These are phyloP conservation scores for Lobulomyces angularis DNA, from an alignment of 192 early-diverging fungal genomes.

Conservation along the genomic window DNA sequence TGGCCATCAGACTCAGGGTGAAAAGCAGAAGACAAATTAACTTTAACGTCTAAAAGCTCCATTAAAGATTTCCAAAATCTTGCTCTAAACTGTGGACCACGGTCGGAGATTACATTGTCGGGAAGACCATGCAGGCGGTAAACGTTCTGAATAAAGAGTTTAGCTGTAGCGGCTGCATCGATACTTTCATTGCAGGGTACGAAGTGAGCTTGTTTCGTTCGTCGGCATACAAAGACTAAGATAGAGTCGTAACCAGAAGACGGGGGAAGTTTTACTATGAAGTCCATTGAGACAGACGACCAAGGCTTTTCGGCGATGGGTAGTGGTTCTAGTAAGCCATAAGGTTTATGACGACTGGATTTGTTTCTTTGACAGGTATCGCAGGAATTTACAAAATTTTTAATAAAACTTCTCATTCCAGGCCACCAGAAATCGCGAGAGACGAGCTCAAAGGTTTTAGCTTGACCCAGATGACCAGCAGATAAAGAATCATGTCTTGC, in stretches of 20 bases:
- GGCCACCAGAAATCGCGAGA: constrained; percentile 20
- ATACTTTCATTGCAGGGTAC: constrained; percentile 1
- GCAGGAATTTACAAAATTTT: constrained; percentile 17
- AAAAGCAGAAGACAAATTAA: constrained; percentile 19
- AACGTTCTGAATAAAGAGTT: constrained; percentile 10
- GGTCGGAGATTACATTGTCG: constrained; percentile 19
- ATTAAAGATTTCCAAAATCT: constrained; percentile 11
- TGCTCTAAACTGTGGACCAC: constrained; percentile 21
- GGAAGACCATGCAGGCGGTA: constrained; percentile 24
- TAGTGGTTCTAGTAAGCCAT: constrained; percentile 15
- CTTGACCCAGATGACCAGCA: constrained; percentile 21
- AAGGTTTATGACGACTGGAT: constrained; percentile 11
- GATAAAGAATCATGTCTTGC: constrained; percentile 13
- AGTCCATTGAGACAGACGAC: constrained; percentile 22
- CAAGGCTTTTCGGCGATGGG: constrained; percentile 15
- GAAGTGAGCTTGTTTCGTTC: constrained; percentile 17
- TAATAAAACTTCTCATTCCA: constrained; percentile 12
- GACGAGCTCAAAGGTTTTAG: constrained; percentile 23
- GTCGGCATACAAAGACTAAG: constrained; percentile 24
- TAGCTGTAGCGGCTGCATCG: constrained; percentile 6
- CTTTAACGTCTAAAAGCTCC: constrained; percentile 5
- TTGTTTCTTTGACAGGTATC: constrained; percentile 17
- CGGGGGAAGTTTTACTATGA: constrained; percentile 12
- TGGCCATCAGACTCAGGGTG: constrained; percentile 31
- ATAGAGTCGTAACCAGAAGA: constrained; percentile 12